A percentile compares a stretch with the other conserved stretches of the same genome.
Conservation (phyloP, 306 rosid species). For the Vigna reflexopilosa region DNA sequence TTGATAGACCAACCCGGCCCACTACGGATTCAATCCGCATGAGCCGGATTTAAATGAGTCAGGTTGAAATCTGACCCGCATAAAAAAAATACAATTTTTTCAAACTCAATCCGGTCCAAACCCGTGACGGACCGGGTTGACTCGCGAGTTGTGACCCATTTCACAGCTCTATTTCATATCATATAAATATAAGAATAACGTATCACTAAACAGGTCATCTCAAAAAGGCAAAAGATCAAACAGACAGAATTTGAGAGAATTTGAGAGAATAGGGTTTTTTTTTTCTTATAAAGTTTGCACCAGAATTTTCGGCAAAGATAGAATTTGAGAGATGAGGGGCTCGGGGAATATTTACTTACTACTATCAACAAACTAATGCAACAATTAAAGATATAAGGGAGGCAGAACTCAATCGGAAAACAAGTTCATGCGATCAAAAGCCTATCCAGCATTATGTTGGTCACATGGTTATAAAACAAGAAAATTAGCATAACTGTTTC, state of each 20-base stretch:
- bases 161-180: background rate
- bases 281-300: conserved; percentile 8
- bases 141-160: too few relatives aligned
- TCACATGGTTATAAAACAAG: conserved; percentile 18
- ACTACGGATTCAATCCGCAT: too few relatives aligned
- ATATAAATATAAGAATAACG: conserved; percentile 8
- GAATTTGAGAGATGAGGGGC: background rate
- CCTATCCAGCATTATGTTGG: conserved; percentile 23
- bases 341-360: background rate
- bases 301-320: conserved; percentile 24
- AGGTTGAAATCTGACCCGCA: too few relatives aligned
- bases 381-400: conserved; percentile 17
- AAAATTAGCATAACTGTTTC: conserved; percentile 16
- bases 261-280: background rate
- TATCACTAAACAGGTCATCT: conserved; percentile 28
- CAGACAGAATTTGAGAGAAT: background rate
- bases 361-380: conserved; percentile 28
- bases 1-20: too few relatives aligned
- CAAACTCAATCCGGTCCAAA: too few relatives aligned
- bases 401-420: conserved; percentile 2
- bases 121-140: too few relatives aligned
- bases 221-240: background rate
- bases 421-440: background rate
- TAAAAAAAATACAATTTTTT: too few relatives aligned
- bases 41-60: too few relatives aligned